These are phyloP conservation scores for Metahyphopichia silvanorum DNA, from an alignment of 805 yeast species.

Conservation along the genomic window DNA sequence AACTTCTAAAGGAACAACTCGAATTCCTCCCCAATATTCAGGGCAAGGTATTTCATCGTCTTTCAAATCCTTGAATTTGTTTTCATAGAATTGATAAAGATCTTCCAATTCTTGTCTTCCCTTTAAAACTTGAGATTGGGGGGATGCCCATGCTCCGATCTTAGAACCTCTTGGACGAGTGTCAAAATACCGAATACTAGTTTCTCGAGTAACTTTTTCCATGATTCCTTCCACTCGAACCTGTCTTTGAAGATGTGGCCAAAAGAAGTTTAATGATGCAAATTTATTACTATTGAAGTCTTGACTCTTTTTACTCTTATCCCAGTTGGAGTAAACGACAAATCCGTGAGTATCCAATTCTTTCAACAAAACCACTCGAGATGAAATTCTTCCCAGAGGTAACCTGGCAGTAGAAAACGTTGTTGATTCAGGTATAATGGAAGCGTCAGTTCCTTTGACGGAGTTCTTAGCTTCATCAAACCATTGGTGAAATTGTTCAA, in stretches of 20 bases:
- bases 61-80: conserved; percentile 52
- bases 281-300: conserved; percentile 71
- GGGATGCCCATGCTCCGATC: conserved; percentile 96
- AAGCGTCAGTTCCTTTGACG: conserved; percentile 35
- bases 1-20: conserved; percentile 82
- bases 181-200: conserved; percentile 71
- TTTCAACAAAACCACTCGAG: conserved; percentile 81
- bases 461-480: conserved; percentile 66
- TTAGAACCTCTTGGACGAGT: conserved; percentile 91
- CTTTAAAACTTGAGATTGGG: conserved; percentile 66
- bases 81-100: conserved; percentile 43
- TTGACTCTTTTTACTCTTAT: conserved; percentile 70
- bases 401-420: conserved; percentile 84
- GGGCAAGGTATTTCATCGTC: conserved; percentile 83
- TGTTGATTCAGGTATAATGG: conserved; percentile 70
- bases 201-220: conserved; percentile 70
- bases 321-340: conserved; percentile 90
- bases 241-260: conserved; percentile 89
- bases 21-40: conserved; percentile 92
- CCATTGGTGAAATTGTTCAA: conserved; percentile 81
- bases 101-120: conserved; percentile 63
- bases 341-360: conserved; percentile 86
- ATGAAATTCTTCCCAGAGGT: conserved; percentile 88
- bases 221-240: conserved; percentile 88
- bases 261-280: conserved; percentile 85